phyloP scores from a whole-genome alignment of 306 rosid species.

The Fragaria nilgerrensis region DNA sequence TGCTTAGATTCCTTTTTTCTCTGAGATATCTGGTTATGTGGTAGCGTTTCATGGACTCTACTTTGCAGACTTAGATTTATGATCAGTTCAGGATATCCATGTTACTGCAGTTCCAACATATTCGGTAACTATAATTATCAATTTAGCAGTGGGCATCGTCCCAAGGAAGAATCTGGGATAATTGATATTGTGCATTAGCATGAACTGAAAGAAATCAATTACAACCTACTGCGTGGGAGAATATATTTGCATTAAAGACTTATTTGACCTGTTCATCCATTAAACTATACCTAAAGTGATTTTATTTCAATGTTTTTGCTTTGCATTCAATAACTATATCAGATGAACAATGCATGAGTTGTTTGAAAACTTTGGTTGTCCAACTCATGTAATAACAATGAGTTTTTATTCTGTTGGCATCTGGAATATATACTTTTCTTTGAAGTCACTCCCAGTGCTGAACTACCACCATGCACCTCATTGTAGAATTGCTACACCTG shows the following conservation, averaged over 20 bases:
- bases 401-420: background rate
- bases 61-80: background rate
- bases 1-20: background rate
- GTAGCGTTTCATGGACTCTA: background rate
- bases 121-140: background rate
- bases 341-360: background rate
- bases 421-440: background rate
- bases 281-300: background rate
- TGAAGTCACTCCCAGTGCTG: background rate
- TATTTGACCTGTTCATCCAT: background rate
- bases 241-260: background rate
- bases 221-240: background rate
- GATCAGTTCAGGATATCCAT: background rate
- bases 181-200: background rate
- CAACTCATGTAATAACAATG: background rate
- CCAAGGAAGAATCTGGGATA: background rate
- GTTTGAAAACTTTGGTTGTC: background rate
- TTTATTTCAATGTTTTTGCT: background rate
- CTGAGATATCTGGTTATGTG: background rate
- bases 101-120: background rate
- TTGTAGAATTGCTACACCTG: background rate
- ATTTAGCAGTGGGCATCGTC: background rate
- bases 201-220: background rate
- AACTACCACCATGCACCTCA: background rate
- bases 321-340: background rate